These are phyloP conservation scores for Populus alba DNA, from an alignment of 345 rosid genomes.

Conservation along the genomic window DNA sequence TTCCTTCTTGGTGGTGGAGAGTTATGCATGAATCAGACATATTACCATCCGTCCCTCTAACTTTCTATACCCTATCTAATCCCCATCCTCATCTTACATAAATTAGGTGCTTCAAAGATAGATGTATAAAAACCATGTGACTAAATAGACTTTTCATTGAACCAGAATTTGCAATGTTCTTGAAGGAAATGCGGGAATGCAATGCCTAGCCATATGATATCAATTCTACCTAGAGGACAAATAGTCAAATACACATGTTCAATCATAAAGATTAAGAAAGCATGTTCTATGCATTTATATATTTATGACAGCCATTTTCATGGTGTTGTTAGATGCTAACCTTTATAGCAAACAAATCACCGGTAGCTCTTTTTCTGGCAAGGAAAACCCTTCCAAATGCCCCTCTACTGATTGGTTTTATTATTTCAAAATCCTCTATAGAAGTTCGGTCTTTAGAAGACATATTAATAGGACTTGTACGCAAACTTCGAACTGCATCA, in stretches of 20 bases:
- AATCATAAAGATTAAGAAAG: not conserved
- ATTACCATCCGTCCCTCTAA: not conserved
- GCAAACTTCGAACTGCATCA: slow-evolving; percentile 69
- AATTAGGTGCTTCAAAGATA: not conserved
- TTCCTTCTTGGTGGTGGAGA: not conserved
- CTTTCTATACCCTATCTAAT: not conserved
- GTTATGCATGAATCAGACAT: not conserved
- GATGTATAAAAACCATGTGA: not conserved
- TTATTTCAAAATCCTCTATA: slow-evolving; percentile 96
- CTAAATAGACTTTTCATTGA: not conserved
- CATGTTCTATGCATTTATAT: not conserved
- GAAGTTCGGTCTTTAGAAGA: slow-evolving; percentile 83
- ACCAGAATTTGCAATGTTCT: not conserved
- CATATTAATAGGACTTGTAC: slow-evolving; percentile 80
- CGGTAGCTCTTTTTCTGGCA: slow-evolving; percentile 84
- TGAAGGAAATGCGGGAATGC: not conserved
- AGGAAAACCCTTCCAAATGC: slow-evolving; percentile 96
- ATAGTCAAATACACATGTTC: not conserved
- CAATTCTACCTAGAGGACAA: not conserved
- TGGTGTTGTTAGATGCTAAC: slow-evolving; percentile 36
- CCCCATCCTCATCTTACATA: not conserved
- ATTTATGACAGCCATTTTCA: slow-evolving; percentile 11
- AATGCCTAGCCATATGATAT: not conserved
- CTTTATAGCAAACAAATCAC: slow-evolving; percentile 94
- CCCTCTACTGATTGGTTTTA: slow-evolving; percentile 96